A percentile compares a stretch with the other conserved stretches of the same genome.
Evolutionary conservation across 2,329 filamentous ascomycete species (phyloP).

Genomic region (Pseudogymnoascus sp.): DNA sequence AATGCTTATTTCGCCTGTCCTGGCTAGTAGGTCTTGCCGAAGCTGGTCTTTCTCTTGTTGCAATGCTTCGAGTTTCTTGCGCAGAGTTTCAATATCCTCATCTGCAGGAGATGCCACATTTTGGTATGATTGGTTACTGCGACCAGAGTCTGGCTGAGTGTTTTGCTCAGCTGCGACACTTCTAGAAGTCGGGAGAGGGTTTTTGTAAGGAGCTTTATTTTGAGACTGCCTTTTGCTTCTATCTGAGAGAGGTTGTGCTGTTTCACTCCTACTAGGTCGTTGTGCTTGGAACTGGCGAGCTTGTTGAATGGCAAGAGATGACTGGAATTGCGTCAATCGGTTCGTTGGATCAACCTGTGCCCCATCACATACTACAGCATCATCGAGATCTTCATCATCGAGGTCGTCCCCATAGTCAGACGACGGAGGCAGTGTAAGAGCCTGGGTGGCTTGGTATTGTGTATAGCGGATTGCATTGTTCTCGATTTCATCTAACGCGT

Average conservation of each 20-base stretch:
- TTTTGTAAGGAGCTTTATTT: background rate
- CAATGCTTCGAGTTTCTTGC: constrained; percentile 16
- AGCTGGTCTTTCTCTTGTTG: constrained; percentile 47
- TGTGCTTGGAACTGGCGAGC: constrained; percentile 11
- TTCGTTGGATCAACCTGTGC: constrained; percentile 11
- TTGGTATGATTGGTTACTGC: constrained; percentile 10
- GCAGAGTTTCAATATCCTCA: background rate
- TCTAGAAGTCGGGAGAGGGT: background rate
- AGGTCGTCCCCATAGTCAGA: constrained; percentile 32
- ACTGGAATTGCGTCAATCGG: constrained; percentile 4
- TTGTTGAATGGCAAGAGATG: constrained; percentile 2
- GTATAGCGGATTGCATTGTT: constrained; percentile 54
- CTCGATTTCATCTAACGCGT: constrained; percentile 53
- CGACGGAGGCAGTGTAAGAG: constrained; percentile 22
- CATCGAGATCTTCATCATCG: constrained; percentile 39
- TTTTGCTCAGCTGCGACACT: background rate
- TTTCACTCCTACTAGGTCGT: background rate
- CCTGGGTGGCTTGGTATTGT: constrained; percentile 23
- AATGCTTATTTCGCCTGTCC: constrained; percentile 65
- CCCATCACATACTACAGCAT: constrained; percentile 41
- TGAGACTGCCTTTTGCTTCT: background rate
- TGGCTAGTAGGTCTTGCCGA: constrained; percentile 49
- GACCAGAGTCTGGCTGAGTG: background rate
- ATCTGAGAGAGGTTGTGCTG: constrained; percentile 1
- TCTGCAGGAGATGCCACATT: background rate